Evolutionary conservation across 257 asterid genomes (phyloP), one percentile per base, ranked within the genome.

Genomic region (Solanum lycopersicoides): DNA sequence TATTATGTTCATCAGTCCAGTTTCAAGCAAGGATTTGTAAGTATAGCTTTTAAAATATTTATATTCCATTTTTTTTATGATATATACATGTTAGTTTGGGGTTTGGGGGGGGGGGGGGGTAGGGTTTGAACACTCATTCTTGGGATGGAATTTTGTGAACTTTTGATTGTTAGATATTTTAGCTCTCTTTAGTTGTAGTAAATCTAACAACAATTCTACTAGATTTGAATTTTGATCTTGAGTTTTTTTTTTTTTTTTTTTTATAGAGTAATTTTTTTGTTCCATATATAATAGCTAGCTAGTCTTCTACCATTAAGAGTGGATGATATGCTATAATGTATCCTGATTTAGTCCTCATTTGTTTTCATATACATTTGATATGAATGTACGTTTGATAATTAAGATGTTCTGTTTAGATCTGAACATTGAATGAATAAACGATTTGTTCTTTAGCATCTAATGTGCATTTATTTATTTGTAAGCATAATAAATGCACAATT

Each of bases 11-110:
- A 18, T 87, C 34, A 9, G 20, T 14, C 66, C 87, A 23, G 87
- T 23, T 87, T 68, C 39, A 50, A 82, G 35, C 16, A 69, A 72
- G 89, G 89, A 87, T 21, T 87, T 21, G 83, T 77, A 77, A 42
- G 60, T 77, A 71, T 13, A 77, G 12, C 12, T 77, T 28, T 42
- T 42, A 18, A 77, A 14, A n/a, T 77, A 39, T 12, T 39, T 7
- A 75, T 39, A 3, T 75, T 23, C 15, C 13, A 28, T 75, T 75
- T 75, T 39, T n/a, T 82, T 4, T 15, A 44, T 82, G 37, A 21
- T 37, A 6, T 30, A 13, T 30, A 68, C 23, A 68, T 68, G 39
- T 3, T 68, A 68, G 16, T 28, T 7, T 68, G 16, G 39, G 39
- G 12, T 69, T 14, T 35, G 5, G 35, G 35, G 37, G 1, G 1